A percentile compares a stretch with the other conserved stretches of the same genome.
Evolutionary conservation across 2,329 filamentous ascomycete genomes (phyloP).

Genomic region (Penicillium sp.): DNA sequence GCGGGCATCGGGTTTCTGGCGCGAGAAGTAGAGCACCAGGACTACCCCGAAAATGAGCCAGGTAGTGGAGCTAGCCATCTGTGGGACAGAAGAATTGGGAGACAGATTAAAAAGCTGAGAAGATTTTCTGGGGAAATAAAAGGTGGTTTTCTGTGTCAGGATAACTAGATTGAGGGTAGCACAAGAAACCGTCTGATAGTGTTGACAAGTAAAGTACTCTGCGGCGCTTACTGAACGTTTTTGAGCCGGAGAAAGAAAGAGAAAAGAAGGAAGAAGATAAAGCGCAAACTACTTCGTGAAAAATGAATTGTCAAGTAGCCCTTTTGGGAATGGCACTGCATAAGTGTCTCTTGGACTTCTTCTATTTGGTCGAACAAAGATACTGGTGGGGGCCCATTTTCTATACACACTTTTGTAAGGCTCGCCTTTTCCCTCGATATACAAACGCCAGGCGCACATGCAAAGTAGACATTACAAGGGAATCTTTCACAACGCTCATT

Average conservation of each 20-base stretch:
- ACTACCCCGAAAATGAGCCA: conserved; percentile 16
- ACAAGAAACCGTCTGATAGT: conserved; percentile 23
- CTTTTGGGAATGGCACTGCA: neutral
- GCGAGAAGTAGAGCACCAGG: conserved; percentile 13
- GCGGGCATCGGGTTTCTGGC: conserved; percentile 5
- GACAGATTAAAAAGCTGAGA: neutral
- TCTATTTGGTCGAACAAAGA: neutral
- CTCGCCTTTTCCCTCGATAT: conserved; percentile 13
- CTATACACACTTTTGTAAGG: conserved; percentile 24
- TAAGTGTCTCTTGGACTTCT: neutral
- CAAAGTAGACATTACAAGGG: conserved; percentile 28
- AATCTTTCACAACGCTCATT: conserved; percentile 35
- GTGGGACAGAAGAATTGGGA: neutral
- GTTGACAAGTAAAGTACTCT: conserved; percentile 3
- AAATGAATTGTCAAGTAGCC: neutral
- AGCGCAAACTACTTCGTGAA: neutral
- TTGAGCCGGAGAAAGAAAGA: neutral
- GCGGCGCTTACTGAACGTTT: neutral
- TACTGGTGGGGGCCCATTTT: neutral
- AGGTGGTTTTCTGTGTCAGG: conserved; percentile 1
- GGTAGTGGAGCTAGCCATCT: conserved; percentile 9
- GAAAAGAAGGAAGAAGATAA: neutral
- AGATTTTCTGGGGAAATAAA: conserved; percentile 1
- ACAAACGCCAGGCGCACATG: conserved; percentile 32
- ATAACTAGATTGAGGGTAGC: conserved; percentile 13